These are phyloP conservation scores for Aspergillus hortae DNA, from an alignment of 2,329 filamentous ascomycete genomes.

Conservation along the genomic window DNA sequence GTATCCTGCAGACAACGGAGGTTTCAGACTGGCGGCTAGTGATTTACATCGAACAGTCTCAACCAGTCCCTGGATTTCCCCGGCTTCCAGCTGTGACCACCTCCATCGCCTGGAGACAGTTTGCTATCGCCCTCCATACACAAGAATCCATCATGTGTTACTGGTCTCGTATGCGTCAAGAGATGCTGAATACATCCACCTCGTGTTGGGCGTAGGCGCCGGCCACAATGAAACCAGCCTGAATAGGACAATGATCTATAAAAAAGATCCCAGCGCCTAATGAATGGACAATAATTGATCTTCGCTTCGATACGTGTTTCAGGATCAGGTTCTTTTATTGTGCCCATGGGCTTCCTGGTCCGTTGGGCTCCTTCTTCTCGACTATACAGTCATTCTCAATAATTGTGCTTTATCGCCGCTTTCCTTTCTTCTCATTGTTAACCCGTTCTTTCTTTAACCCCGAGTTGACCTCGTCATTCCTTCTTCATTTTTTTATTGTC, in stretches of 20 bases:
- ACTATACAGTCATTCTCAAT: background rate
- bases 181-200: no score
- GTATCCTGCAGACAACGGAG: background rate
- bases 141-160: no score
- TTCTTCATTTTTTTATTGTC: slow-evolving; percentile 14
- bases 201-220: background rate
- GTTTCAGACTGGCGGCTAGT: background rate
- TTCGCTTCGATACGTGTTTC: background rate
- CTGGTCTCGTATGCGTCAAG: no score
- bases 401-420: slow-evolving; percentile 3
- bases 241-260: background rate
- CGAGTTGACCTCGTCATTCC: slow-evolving; percentile 23
- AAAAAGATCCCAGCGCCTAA: background rate
- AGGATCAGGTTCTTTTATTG: background rate
- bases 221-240: background rate
- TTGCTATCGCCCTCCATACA: no score
- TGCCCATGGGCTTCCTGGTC: background rate
- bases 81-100: background rate
- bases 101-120: background rate
- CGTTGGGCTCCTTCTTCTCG: background rate
- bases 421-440: slow-evolving; percentile 11
- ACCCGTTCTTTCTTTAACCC: slow-evolving; percentile 21
- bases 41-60: background rate
- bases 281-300: background rate
- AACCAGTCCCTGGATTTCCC: background rate